Conservation (phyloP, 2,329 filamentous ascomycete genomes). For the Metarhizium anisopliae region DNA sequence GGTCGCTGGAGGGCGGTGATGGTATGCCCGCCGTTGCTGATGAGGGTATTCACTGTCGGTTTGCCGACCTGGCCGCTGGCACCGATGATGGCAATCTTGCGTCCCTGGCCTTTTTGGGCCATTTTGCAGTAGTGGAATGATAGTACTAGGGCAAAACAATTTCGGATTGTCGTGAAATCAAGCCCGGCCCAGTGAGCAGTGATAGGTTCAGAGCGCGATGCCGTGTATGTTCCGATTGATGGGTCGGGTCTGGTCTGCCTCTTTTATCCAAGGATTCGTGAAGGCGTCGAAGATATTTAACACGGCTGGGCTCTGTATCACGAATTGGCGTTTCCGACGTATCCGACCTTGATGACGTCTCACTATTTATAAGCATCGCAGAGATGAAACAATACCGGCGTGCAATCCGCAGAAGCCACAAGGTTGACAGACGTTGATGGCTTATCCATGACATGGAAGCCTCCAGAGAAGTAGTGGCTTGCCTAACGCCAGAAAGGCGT, state of each 20-base stretch:
- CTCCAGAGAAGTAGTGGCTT: no score
- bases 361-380: not conserved
- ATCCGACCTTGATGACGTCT: not conserved
- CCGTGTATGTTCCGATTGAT: no score
- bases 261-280: no score
- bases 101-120: conserved; percentile 7
- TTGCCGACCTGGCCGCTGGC: conserved; percentile 30
- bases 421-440: not conserved
- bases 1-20: conserved; percentile 40
- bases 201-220: no score
- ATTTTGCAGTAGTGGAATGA: not conserved
- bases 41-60: conserved; percentile 26
- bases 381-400: not conserved
- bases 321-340: not conserved
- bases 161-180: not conserved
- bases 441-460: not conserved
- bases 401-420: not conserved
- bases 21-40: conserved; percentile 34
- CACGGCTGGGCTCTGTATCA: not conserved
- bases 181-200: not conserved
- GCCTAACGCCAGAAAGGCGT: not conserved
- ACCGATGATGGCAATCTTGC: conserved; percentile 20
- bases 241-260: no score
- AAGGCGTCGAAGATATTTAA: no score
- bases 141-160: no score